Conservation (phyloP, 768 basidiomycete species). For the Russula foetens region DNA sequence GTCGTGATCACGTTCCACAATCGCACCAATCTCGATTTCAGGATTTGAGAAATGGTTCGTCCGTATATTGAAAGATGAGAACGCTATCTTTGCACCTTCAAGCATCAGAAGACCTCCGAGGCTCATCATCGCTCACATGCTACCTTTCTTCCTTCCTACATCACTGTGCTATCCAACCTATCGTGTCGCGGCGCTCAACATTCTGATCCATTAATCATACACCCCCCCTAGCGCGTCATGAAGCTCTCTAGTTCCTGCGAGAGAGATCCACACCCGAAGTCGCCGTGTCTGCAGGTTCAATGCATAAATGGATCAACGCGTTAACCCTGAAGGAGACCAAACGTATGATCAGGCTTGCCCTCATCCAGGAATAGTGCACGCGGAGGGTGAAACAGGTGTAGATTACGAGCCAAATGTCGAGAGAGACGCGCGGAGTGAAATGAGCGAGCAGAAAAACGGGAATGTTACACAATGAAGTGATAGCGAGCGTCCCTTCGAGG, state of each 20-base stretch:
- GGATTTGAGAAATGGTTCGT: no score
- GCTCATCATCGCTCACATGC: no score
- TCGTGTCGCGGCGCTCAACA: neutral
- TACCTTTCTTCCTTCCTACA: no score
- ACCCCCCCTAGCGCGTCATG: neutral
- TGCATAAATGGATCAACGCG: neutral
- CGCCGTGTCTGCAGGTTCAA: neutral
- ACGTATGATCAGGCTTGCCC: neutral
- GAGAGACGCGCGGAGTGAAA: neutral
- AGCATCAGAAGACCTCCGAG: no score
- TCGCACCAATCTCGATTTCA: no score
- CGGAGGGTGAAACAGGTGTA: neutral
- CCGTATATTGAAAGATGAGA: no score
- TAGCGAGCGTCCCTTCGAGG: neutral
- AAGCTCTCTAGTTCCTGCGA: neutral
- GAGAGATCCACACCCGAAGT: neutral
- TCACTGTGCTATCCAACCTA: no score
- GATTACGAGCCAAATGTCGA: neutral
- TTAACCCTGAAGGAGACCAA: neutral
- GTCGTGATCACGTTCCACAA: no score
- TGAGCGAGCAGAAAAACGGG: neutral
- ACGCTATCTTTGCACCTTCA: no score
- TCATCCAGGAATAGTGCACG: neutral
- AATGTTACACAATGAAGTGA: no score
- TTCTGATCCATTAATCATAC: neutral